A percentile compares a stretch with the other conserved stretches of the same genome.
Conservation (phyloP, 169 alveolate genomes). For the Plasmodium adleri region DNA sequence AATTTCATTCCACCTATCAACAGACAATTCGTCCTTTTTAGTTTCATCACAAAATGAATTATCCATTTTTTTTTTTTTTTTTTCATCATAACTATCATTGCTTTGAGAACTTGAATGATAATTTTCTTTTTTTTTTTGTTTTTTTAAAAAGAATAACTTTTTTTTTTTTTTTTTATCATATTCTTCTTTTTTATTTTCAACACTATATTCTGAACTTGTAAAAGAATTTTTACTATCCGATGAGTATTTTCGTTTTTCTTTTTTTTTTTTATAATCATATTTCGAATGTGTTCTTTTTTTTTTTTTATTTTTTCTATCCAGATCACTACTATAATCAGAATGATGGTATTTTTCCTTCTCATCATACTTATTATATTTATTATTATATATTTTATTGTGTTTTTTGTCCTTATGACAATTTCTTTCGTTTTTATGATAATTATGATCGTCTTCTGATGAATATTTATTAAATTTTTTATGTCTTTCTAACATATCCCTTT, state of each 20-base stretch:
- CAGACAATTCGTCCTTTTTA: conserved; percentile 79
- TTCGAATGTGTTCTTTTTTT: neutral
- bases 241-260: conserved; percentile 18
- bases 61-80: neutral
- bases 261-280: conserved; percentile 15
- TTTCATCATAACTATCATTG: conserved; percentile 24
- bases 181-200: conserved; percentile 7
- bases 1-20: conserved; percentile 84
- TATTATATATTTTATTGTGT: neutral
- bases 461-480: neutral
- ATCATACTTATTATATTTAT: too few relatives aligned
- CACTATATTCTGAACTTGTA: conserved; percentile 19
- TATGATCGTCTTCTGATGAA: too few relatives aligned
- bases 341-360: neutral
- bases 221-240: conserved; percentile 13
- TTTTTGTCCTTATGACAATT: neutral
- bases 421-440: neutral
- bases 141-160: too few relatives aligned
- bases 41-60: conserved; percentile 23
- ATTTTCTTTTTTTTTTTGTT: neutral
- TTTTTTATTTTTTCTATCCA: neutral
- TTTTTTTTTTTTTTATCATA: too few relatives aligned
- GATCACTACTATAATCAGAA: neutral
- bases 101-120: neutral
- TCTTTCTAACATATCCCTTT: neutral